A percentile compares a stretch with the other conserved stretches of the same genome.
These are phyloP conservation scores for Cyclostephanos tholiformis DNA, from an alignment of 108 stramenopile genomes.

Conservation along the genomic window DNA sequence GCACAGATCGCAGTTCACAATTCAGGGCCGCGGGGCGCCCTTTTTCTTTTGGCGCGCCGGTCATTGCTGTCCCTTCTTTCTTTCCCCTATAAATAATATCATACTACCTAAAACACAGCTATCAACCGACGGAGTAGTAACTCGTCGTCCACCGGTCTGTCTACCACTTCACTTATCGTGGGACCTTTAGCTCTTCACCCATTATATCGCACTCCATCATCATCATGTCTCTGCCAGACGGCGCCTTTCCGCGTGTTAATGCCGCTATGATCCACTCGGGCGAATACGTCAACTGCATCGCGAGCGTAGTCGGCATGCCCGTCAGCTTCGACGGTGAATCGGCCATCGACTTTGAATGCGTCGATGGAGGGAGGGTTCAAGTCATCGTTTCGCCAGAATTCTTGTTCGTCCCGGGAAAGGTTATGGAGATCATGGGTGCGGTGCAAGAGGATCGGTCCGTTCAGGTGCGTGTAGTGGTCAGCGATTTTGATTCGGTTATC, in stretches of 20 bases:
- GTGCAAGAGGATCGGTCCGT: not conserved
- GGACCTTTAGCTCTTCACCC: not conserved
- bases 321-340: constrained; percentile 35
- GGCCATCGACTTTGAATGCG: constrained; percentile 29
- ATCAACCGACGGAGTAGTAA: too few species aligned
- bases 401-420: constrained; percentile 16
- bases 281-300: constrained; percentile 36
- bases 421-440: constrained; percentile 38
- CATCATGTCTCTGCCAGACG: constrained; percentile 55
- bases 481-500: too few species aligned
- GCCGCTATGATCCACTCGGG: constrained; percentile 61
- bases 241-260: constrained; percentile 70
- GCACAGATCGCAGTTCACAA: too few species aligned
- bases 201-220: not conserved
- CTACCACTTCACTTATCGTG: not conserved
- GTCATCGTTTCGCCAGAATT: constrained; percentile 16
- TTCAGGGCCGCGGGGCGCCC: too few species aligned
- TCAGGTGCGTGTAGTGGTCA: constrained; percentile 36
- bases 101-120: too few species aligned
- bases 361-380: constrained; percentile 32
- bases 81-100: too few species aligned
- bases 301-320: constrained; percentile 29
- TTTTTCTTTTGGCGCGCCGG: too few species aligned
- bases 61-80: too few species aligned
- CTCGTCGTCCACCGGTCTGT: too few species aligned